phyloP scores from a whole-genome alignment of 1,284 basidiomycete genomes.

The Abortiporus biennis region DNA sequence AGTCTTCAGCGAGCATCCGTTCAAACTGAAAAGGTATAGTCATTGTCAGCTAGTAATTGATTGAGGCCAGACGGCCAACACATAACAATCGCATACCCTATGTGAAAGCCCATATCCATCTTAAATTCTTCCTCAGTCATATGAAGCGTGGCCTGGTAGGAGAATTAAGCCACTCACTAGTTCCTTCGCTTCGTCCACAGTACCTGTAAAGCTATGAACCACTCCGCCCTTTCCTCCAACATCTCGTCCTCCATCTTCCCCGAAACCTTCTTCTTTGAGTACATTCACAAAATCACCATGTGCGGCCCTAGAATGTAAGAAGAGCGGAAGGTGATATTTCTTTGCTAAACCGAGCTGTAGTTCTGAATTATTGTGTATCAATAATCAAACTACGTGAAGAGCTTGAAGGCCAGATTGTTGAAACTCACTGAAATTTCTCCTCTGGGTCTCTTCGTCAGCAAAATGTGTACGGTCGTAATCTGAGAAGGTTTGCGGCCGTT shows the following conservation, averaged over 20 bases:
- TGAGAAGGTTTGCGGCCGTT: slow-evolving; percentile 19
- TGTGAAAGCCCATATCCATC: slow-evolving; percentile 70
- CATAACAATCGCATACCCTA: slow-evolving; percentile 33
- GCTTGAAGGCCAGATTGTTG: background rate
- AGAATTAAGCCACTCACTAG: slow-evolving; percentile 52
- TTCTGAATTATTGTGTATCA: slow-evolving; percentile 26
- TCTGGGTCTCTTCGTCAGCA: slow-evolving; percentile 59
- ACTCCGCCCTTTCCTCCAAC: slow-evolving; percentile 67
- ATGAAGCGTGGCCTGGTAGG: no score
- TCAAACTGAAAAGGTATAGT: slow-evolving; percentile 39
- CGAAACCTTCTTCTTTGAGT: slow-evolving; percentile 59
- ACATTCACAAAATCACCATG: slow-evolving; percentile 72
- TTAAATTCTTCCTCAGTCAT: no score
- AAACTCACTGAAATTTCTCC: slow-evolving; percentile 57
- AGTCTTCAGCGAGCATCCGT: slow-evolving; percentile 85
- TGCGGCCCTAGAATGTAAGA: slow-evolving; percentile 80
- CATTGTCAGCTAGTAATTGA: background rate
- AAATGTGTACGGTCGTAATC: slow-evolving; percentile 85
- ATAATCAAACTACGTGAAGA: background rate
- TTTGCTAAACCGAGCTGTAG: slow-evolving; percentile 68
- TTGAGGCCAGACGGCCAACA: no score
- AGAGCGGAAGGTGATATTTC: slow-evolving; percentile 72
- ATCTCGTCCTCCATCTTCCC: slow-evolving; percentile 46
- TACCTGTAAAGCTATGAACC: slow-evolving; percentile 86
- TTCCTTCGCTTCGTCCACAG: slow-evolving; percentile 59